Base-by-base conservation (phyloP, 2,329 filamentous ascomycete species). In the Cytospora piceicola region DNA sequence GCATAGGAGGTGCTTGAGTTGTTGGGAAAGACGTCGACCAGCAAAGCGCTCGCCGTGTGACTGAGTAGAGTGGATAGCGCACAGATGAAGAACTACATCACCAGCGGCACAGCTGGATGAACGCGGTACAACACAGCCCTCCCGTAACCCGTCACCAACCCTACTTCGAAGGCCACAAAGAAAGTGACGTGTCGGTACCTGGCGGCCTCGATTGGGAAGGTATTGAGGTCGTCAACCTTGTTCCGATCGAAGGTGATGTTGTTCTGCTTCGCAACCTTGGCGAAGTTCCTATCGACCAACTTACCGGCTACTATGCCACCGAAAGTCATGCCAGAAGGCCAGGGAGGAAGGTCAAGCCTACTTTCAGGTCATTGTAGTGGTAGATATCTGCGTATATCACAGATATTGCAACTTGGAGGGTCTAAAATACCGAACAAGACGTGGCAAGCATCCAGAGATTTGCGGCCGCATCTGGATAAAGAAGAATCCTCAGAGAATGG, bases 401-500 rank as follows among this genome's bases (percentile, higher is more conserved):
- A 0, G 83, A 78, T 8, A 83, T 77, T 20, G 81, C 77, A 68
- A 84, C 83, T 69, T 85, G 85, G 42, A 79, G 80, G 17, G 84
- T 75, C 61, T 83, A 86, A 6, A 86, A 77, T 30, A 83, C 71
- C n/a, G 79, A 79, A 53, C 83, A 85, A 64, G 82, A 82, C 54
- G 68, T 63, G 7, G 66, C 67, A 8, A 68, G 52, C 61, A 69
- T 62, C 63, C 81, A 73, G 11, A 85, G 72, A 6, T 84, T 79
- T 57, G 82, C 75, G 3, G 79, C 79, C 75, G 85, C 82, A 63
- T 86, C 83, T 70, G 82, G 85, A 62, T 88, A 79, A 49, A 83
- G 78, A 17, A 85, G 75, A 52, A 86, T 79, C 39, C 76, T 73
- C 4, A 86, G 71, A 0, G 83, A 84, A 55, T 81, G 79, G 11